Conservation (phyloP, 805 yeast genomes). For the Candida sphagnicola region DNA sequence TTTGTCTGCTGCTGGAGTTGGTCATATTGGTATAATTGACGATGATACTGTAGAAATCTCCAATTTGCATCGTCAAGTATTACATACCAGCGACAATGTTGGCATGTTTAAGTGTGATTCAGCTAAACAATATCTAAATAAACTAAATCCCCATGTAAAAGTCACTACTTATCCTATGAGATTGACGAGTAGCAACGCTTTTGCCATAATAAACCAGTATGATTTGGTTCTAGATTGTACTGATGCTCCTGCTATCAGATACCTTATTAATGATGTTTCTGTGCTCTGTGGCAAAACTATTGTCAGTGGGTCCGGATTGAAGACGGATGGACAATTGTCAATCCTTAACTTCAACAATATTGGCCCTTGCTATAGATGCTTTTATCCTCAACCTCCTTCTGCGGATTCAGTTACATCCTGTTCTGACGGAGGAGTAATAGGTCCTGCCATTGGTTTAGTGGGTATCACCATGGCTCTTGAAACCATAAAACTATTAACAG, state of each 20-base stretch:
- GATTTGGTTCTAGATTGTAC: conserved; percentile 90
- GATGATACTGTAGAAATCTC: conserved; percentile 80
- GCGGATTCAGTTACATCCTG: conserved; percentile 81
- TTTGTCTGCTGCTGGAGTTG: conserved; percentile 85
- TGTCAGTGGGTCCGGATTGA: conserved; percentile 88
- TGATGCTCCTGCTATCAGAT: conserved; percentile 85
- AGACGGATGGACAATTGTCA: conserved; percentile 85
- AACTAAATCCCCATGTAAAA: conserved; percentile 65
- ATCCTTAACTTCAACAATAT: conserved; percentile 57
- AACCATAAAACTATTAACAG: conserved; percentile 68
- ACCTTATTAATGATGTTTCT: conserved; percentile 80
- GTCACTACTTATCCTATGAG: conserved; percentile 51
- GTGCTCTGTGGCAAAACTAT: conserved; percentile 66
- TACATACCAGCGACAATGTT: conserved; percentile 64
- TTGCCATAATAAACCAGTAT: conserved; percentile 56
- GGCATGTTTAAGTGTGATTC: conserved; percentile 76
- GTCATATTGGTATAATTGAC: conserved; percentile 81
- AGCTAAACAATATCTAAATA: conserved; percentile 53
- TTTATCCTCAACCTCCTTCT: conserved; percentile 87
- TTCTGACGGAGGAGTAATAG: conserved; percentile 89
- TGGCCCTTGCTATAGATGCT: conserved; percentile 95
- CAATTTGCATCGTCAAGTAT: conserved; percentile 84
- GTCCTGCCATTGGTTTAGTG: conserved; percentile 92
- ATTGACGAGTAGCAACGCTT: conserved; percentile 54
- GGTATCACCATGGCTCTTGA: conserved; percentile 90